Evolutionary conservation across 164 flowering plant species (phyloP).

Genomic region (Vitis labrusca): DNA sequence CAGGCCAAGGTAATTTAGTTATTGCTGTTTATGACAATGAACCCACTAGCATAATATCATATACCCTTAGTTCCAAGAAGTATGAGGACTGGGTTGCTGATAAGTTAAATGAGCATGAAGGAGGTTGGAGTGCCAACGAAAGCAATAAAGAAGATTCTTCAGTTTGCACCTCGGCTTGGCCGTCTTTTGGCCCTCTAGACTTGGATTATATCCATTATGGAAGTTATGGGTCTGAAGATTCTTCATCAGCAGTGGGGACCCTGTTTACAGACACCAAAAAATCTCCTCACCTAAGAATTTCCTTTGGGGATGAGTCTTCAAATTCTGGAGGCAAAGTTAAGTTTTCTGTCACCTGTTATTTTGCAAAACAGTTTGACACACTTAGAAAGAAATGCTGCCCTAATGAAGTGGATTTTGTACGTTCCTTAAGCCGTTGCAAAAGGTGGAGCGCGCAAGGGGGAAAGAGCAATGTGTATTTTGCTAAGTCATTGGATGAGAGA

Average conservation of each 20-base stretch:
- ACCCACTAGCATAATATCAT: slow-evolving; percentile 86
- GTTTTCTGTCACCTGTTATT: slow-evolving; percentile 73
- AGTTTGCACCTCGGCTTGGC: slow-evolving; percentile 51
- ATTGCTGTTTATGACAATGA: slow-evolving; percentile 92
- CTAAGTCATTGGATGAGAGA: slow-evolving; percentile 78
- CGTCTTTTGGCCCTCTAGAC: slow-evolving; percentile 63
- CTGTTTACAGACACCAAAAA: slow-evolving; percentile 49
- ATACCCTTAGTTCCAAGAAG: slow-evolving; percentile 83
- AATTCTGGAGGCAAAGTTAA: slow-evolving; percentile 50
- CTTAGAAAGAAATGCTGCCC: slow-evolving; percentile 78
- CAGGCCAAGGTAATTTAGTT: slow-evolving; percentile 48
- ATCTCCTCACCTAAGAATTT: slow-evolving; percentile 66
- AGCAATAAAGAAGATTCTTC: slow-evolving; percentile 28
- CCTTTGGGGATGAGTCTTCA: slow-evolving; percentile 62
- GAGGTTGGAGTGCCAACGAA: slow-evolving; percentile 29
- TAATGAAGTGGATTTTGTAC: slow-evolving; percentile 60
- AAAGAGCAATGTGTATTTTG: slow-evolving; percentile 86
- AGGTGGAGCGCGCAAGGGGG: slow-evolving; percentile 90
- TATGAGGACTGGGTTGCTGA: slow-evolving; percentile 63
- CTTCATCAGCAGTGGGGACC: slow-evolving; percentile 37
- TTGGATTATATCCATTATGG: slow-evolving; percentile 52
- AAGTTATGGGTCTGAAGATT: slow-evolving; percentile 69
- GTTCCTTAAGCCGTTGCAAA: slow-evolving; percentile 73
- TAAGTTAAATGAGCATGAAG: slow-evolving; percentile 39
- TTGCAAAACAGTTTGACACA: slow-evolving; percentile 74